Base-by-base conservation (phyloP, 2,329 filamentous ascomycete genomes). In the Trichoderma cornu-damae region DNA sequence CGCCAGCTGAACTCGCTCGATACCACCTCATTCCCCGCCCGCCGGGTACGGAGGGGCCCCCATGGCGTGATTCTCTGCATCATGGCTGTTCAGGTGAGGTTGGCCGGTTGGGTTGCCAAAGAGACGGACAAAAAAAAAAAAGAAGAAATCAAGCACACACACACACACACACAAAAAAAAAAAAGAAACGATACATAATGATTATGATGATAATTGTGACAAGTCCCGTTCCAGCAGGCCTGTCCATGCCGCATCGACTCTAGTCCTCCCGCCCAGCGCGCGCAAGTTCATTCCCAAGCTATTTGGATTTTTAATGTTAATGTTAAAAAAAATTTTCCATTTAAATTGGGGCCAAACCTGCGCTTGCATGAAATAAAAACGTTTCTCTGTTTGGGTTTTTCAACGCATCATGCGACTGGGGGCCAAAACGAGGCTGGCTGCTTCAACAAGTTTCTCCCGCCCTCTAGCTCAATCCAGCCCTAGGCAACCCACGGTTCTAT, bases 401-500 rank as follows among this genome's bases (percentile, higher is more conserved):
- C n/a, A n/a, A 24, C 49, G 37, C 49, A 30, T 28, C 16, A 22
- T 28, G 37, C 18, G 49, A 20, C 37, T 42, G 49, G 49, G 49
- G 49, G 37, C 49, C 28, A 18, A n/a, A 34, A 52, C 49, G 37
- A 52, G 49, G 49, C 49, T 43, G 49, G 49, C 49, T 52, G 49
- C 26, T n/a, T n/a, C n/a, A n/a, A n/a, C n/a, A n/a, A n/a, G n/a
- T n/a, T 12, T 16, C 18, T 12, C 16, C 9, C 18, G 44, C 30
- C 18, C 24, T 32, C 9, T 32, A 7, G 12, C 44, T 42, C 8
- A 7, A 49, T 52, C 49, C 26, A 52, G 49, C 24, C 22, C n/a
- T 42, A 52, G 49, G 49, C 49, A 52, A 18, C 12, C 38, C 18
- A 40, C 24, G 20, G 11, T 42, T 20, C n/a, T 32, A n/a, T n/a